Evolutionary conservation across 2,329 filamentous ascomycete species (phyloP), one percentile per base, ranked within the genome.

Genomic region (Didymella keratinophila): DNA sequence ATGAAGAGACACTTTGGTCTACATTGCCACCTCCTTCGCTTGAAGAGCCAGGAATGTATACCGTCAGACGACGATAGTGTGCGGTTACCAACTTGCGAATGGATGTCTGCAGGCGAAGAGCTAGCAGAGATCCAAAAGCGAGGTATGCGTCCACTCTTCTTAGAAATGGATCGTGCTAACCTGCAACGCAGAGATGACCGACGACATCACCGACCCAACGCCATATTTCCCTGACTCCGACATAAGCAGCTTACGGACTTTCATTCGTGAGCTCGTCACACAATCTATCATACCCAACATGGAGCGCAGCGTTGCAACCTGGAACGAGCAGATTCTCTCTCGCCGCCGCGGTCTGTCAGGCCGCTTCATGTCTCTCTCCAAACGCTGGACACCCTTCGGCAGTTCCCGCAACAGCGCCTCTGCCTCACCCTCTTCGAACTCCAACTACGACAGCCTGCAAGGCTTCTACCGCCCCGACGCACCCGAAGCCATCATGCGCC

Each of bases 1-100:
- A 99, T 99, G 96, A 99, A 98, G 78, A 88, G 95, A n/a, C 92
- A 97, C 78, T 92, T 99, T 64, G 95, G 95, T 1, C 81, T 98
- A 46, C 93, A 99, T 77, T 99, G 95, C 73, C 95, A 99, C 78
- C 83, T 99, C 11, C 82, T 99, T 32, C 84, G 96, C 63, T 81
- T 99, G 49, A 86, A 94, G 67, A 96, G 92, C 70, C 90, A 87
- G 36, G 90, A 93, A 72, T 94, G 92, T 75, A 89, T 92, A 34
- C 87, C 93, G 62, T 93, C 92, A 1, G 95, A 98, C 75, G 93
- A 97, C 73, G 94, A 98, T 72, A 94, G 91, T 70, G 86, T 92
- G 68, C 86, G 88, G 51, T 82, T 97, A 21, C 92, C 94, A 1
- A 84, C 87, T 21, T 92, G 89, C 72, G 90, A 96, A 75, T 98